Evolutionary conservation across 1,284 basidiomycete species (phyloP), one percentile per base, ranked within the genome.

Genomic region (Ustilago lituana): DNA sequence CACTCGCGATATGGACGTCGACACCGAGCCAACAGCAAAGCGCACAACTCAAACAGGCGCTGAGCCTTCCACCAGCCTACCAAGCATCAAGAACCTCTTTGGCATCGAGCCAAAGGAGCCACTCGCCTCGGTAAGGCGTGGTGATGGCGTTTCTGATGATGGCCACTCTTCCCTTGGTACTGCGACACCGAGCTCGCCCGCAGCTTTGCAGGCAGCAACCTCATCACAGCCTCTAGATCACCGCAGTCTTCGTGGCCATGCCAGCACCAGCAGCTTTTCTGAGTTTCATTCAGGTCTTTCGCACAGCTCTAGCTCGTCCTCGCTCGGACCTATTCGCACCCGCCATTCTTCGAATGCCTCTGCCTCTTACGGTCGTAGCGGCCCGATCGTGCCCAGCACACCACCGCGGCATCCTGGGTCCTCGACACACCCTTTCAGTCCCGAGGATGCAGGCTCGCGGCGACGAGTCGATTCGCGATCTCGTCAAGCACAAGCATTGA

Each of bases 1-100:
- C 6, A 15, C 26, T 15, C 46, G 57, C 20, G 67, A 61, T 33
- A 70, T 70, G 67, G 67, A 70, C 4, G 37, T 70, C 8, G 67
- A 70, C 46, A 29, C 31, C 12, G 61, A 64, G 22, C 46, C 67
- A 7, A 26, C 57, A 14, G 37, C 56, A 5, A 65, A 29, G 43
- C 56, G 44, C 17, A 47, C 57, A 12, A 39, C 27, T 8, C 49
- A 43, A n/a, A 32, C 24, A 37, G 52, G 38, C 0, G 15, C 19
- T 6, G 65, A 63, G 35, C 39, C 65, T 31, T 51, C 52, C 20
- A 53, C 60, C 39, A 69, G 60, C 31, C 47, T 70, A 14, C 67
- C 67, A 11, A 70, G 67, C 40, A 70, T 70, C 52, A 64, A 70
- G 33, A 70, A 70, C 33, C 47, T 70, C 12, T 70, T 70, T 20